Conservation (phyloP, 2,329 filamentous ascomycete genomes). For the Blastomyces percursus region DNA sequence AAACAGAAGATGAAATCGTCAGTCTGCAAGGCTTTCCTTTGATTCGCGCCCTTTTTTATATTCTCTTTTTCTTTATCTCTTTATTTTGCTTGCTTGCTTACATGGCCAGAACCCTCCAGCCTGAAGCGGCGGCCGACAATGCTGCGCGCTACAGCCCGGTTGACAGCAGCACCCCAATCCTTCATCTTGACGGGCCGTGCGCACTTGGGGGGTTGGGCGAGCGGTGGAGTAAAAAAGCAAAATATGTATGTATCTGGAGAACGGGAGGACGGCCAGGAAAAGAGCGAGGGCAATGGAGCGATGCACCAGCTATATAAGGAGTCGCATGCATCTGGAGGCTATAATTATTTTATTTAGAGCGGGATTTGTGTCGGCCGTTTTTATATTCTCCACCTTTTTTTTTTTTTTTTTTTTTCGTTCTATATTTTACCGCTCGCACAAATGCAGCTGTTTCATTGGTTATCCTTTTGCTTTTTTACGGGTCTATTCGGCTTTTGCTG, state of each 20-base stretch:
- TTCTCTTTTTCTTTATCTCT: not conserved
- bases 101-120: slow-evolving; percentile 72
- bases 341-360: not conserved
- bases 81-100: slow-evolving; percentile 36
- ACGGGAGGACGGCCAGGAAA: slow-evolving; percentile 7
- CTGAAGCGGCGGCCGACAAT: slow-evolving; percentile 62
- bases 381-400: not conserved
- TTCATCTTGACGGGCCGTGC: slow-evolving; percentile 5
- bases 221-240: not conserved
- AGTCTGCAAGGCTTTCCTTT: not conserved
- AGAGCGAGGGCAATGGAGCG: slow-evolving; percentile 21
- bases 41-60: not conserved
- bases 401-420: not conserved
- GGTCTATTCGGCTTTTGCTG: not conserved
- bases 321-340: slow-evolving; percentile 12
- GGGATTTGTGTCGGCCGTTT: not conserved
- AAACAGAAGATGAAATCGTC: not conserved
- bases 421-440: not conserved
- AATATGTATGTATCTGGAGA: not conserved
- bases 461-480: not conserved
- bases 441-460: not conserved
- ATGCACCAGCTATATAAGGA: slow-evolving; percentile 21
- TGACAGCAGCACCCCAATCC: slow-evolving; percentile 41
- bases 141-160: slow-evolving; percentile 52
- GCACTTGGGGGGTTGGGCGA: no score